Conservation (phyloP, 805 yeast species). For the Hanseniaspora pseudoguilliermondii region DNA sequence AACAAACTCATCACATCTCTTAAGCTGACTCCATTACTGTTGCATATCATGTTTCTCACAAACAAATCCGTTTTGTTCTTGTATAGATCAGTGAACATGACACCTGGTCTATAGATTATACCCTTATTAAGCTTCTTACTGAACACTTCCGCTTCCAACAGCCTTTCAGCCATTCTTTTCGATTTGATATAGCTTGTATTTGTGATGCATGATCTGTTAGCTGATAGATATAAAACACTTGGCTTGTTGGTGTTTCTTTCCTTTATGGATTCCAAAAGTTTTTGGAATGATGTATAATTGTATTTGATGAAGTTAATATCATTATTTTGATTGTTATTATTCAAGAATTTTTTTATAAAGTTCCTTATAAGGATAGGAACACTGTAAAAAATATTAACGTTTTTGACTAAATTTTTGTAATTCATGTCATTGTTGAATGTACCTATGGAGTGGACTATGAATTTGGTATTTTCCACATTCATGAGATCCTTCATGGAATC, state of each 20-base stretch:
- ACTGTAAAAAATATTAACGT: slow-evolving; percentile 20
- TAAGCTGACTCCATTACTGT: background rate
- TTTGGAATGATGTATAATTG: slow-evolving; percentile 57
- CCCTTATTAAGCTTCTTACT: background rate
- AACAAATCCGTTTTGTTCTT: background rate
- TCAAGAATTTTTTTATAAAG: slow-evolving; percentile 9
- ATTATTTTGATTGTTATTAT: slow-evolving; percentile 16
- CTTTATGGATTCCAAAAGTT: slow-evolving; percentile 37
- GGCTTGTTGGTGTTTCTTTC: slow-evolving; percentile 18
- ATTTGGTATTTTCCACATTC: slow-evolving; percentile 35
- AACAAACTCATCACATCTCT: slow-evolving; percentile 10
- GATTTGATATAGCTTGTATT: background rate
- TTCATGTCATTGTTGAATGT: slow-evolving; percentile 53
- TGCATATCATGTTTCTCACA: background rate
- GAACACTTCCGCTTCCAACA: background rate
- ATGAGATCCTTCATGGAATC: slow-evolving; percentile 36
- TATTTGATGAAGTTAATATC: slow-evolving; percentile 45
- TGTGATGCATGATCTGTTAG: slow-evolving; percentile 2
- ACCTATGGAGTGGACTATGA: slow-evolving; percentile 79
- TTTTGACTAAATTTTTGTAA: slow-evolving; percentile 43
- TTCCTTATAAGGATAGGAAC: slow-evolving; percentile 10
- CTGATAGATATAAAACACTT: slow-evolving; percentile 4
- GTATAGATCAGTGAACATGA: background rate
- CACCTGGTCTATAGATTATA: slow-evolving; percentile 1
- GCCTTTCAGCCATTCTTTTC: slow-evolving; percentile 2